A percentile compares a stretch with the other conserved stretches of the same genome.
Evolutionary conservation across 2,329 filamentous ascomycete species (phyloP).

Genomic region (Pseudocercospora macadamiae): DNA sequence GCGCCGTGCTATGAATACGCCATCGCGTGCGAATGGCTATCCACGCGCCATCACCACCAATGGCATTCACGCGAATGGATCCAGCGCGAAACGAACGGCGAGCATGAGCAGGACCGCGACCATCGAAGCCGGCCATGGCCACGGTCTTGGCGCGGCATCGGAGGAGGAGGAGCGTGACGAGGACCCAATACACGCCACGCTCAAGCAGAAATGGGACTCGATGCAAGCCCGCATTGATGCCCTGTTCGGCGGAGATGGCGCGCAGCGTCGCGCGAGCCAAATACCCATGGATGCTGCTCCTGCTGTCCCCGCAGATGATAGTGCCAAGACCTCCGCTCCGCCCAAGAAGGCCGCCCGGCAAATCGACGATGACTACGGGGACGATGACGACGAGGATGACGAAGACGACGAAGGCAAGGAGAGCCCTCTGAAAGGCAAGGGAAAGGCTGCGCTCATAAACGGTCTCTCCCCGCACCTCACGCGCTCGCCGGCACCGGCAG

Average conservation of each 20-base stretch:
- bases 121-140: constrained; percentile 15
- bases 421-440: constrained; percentile 55
- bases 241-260: constrained; percentile 63
- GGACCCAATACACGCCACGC: constrained; percentile 57
- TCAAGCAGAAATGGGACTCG: constrained; percentile 75
- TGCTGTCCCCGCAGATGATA: constrained; percentile 32
- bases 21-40: constrained; percentile 26
- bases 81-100: constrained; percentile 40
- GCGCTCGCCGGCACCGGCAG: constrained; percentile 68
- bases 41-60: constrained; percentile 33
- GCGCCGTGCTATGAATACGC: constrained; percentile 16
- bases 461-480: constrained; percentile 66
- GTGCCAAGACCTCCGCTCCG: constrained; percentile 51
- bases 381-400: constrained; percentile 70
- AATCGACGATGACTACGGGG: constrained; percentile 84
- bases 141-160: constrained; percentile 25
- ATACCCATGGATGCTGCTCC: constrained; percentile 18
- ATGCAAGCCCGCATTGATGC: constrained; percentile 76
- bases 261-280: constrained; percentile 33
- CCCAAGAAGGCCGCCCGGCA: constrained; percentile 75
- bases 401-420: constrained; percentile 50
- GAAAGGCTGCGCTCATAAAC: constrained; percentile 59
- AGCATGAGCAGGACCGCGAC: constrained; percentile 45
- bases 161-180: constrained; percentile 49
- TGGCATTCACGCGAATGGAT: constrained; percentile 42